These are phyloP conservation scores for Russula dissimulans DNA, from an alignment of 768 basidiomycete species.

Conservation along the genomic window DNA sequence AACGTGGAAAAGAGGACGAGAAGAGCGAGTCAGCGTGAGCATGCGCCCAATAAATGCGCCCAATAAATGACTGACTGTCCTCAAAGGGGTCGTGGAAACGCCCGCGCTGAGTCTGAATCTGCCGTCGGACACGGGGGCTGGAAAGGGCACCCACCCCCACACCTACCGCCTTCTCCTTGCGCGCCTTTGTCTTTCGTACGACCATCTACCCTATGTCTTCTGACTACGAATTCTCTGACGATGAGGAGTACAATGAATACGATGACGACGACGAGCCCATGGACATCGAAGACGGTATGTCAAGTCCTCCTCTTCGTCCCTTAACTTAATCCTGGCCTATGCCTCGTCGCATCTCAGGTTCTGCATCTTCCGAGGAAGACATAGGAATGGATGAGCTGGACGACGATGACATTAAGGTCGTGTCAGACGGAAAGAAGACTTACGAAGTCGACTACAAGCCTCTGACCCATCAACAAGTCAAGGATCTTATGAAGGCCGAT, in stretches of 20 bases:
- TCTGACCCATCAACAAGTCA: slow-evolving; percentile 62
- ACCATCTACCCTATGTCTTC: slow-evolving; percentile 39
- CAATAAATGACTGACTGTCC: background rate
- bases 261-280: slow-evolving; percentile 64
- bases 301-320: slow-evolving; percentile 14
- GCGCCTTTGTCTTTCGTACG: background rate
- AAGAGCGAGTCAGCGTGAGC: slow-evolving; percentile 16
- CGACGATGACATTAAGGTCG: slow-evolving; percentile 54
- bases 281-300: slow-evolving; percentile 49
- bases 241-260: slow-evolving; percentile 48
- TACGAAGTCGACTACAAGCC: slow-evolving; percentile 85
- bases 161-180: background rate
- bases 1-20: background rate
- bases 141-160: background rate
- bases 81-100: background rate
- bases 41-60: slow-evolving; percentile 19
- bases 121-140: background rate
- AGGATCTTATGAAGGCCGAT: slow-evolving; percentile 68
- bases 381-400: slow-evolving; percentile 58
- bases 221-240: slow-evolving; percentile 65
- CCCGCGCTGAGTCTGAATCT: slow-evolving; percentile 11
- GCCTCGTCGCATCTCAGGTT: slow-evolving; percentile 25
- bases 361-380: slow-evolving; percentile 45
- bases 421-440: slow-evolving; percentile 45
- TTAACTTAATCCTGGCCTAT: slow-evolving; percentile 20